phyloP scores from a whole-genome alignment of 2,329 filamentous ascomycete species.

The Colletotrichum musae region DNA sequence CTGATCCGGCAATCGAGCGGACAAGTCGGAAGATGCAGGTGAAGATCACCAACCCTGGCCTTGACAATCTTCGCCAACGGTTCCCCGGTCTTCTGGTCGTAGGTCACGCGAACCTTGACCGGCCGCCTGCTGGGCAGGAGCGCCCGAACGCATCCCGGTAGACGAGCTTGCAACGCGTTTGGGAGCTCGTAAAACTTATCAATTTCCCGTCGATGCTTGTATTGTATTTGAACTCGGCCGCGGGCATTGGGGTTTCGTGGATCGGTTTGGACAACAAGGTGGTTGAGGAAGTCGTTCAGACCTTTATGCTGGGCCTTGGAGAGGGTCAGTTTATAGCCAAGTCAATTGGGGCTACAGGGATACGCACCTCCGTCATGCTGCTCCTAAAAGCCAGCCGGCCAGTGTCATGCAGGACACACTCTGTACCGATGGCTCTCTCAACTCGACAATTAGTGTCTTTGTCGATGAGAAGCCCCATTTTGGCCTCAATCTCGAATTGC shows the following conservation, averaged over 20 bases:
- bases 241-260: slow-evolving; percentile 64
- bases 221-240: slow-evolving; percentile 76
- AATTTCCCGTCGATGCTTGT: slow-evolving; percentile 85
- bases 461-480: slow-evolving; percentile 86
- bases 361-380: slow-evolving; percentile 87
- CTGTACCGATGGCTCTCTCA: slow-evolving; percentile 76
- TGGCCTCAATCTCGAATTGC: slow-evolving; percentile 93
- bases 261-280: slow-evolving; percentile 71
- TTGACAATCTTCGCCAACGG: slow-evolving; percentile 91
- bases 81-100: slow-evolving; percentile 79
- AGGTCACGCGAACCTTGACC: slow-evolving; percentile 80
- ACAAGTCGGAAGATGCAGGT: slow-evolving; percentile 83
- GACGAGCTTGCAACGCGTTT: slow-evolving; percentile 66
- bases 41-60: slow-evolving; percentile 87
- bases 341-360: background rate
- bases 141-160: slow-evolving; percentile 75
- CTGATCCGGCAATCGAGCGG: slow-evolving; percentile 93
- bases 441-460: slow-evolving; percentile 80
- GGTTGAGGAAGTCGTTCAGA: slow-evolving; percentile 90
- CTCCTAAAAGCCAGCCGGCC: slow-evolving; percentile 82
- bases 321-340: slow-evolving; percentile 1
- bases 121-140: slow-evolving; percentile 71
- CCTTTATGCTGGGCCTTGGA: slow-evolving; percentile 81
- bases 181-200: slow-evolving; percentile 89
- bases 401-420: slow-evolving; percentile 76